Evolutionary conservation across 139 green algal genomes (phyloP).

Genomic region (Protoeuglena noctilucae): DNA sequence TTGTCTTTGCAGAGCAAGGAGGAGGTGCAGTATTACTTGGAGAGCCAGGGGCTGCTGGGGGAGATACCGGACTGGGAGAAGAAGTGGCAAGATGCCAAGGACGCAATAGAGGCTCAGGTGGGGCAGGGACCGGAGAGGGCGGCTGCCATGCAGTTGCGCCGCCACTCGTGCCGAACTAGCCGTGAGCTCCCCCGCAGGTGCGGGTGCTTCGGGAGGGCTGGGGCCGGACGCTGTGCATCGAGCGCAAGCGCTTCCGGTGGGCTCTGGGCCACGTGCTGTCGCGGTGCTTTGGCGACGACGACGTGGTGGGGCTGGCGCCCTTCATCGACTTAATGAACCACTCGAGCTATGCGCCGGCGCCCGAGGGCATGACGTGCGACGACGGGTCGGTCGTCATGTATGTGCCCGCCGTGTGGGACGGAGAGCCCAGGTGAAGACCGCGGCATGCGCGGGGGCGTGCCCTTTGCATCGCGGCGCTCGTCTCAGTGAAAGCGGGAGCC

Average conservation of each 20-base stretch:
- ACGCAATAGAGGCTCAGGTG: slow-evolving; percentile 13
- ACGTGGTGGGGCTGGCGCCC: slow-evolving; percentile 12
- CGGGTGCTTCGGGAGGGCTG: background rate
- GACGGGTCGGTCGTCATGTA: background rate
- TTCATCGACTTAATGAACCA: slow-evolving; percentile 21
- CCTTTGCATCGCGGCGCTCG: too few relatives aligned
- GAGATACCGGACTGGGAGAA: background rate
- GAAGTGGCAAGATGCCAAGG: background rate
- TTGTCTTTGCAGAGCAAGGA: background rate
- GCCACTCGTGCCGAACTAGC: too few relatives aligned
- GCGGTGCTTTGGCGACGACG: slow-evolving; percentile 9
- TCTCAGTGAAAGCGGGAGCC: too few relatives aligned
- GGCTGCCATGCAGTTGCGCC: too few relatives aligned
- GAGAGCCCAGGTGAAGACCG: too few relatives aligned
- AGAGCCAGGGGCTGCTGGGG: background rate
- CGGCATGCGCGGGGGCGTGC: too few relatives aligned
- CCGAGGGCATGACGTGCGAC: background rate
- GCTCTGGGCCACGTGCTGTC: slow-evolving; percentile 8
- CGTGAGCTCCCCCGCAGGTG: background rate
- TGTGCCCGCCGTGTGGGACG: background rate
- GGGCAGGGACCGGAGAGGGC: too few relatives aligned
- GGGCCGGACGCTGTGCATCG: background rate
- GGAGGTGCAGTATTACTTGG: background rate
- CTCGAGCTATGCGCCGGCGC: background rate
- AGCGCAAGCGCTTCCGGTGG: background rate